A percentile compares a stretch with the other conserved stretches of the same genome.
Evolutionary conservation across 345 rosid genomes (phyloP).

Genomic region (Linum usitatissimum): DNA sequence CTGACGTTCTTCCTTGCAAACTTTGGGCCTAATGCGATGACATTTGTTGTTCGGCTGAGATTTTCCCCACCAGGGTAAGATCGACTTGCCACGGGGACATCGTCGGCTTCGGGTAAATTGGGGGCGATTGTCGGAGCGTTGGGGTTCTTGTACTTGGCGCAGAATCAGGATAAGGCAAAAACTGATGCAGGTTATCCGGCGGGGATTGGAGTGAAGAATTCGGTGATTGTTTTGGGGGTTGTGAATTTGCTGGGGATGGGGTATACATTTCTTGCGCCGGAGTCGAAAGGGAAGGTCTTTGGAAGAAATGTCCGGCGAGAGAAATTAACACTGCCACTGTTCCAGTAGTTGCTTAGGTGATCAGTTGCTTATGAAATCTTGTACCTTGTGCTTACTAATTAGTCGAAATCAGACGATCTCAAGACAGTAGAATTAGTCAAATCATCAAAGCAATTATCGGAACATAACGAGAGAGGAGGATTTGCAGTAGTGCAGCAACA

Average conservation of each 20-base stretch:
- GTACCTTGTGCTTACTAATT: too few relatives aligned
- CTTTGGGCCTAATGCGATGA: slow-evolving; percentile 1
- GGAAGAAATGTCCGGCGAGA: slow-evolving; percentile 3
- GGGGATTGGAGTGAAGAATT: slow-evolving; percentile 1
- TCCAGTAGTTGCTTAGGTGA: neutral
- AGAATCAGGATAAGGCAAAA: slow-evolving; percentile 3
- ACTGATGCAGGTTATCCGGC: neutral
- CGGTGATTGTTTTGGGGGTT: neutral
- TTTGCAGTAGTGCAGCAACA: too few relatives aligned
- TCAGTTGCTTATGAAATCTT: too few relatives aligned
- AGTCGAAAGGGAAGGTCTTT: slow-evolving; percentile 1
- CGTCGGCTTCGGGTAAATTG: neutral
- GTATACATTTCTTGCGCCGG: neutral
- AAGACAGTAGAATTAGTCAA: too few relatives aligned
- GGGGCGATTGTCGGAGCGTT: slow-evolving; percentile 1
- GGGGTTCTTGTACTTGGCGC: slow-evolving; percentile 5
- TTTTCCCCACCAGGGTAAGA: neutral
- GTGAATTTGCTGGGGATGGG: neutral
- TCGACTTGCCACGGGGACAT: slow-evolving; percentile 2
- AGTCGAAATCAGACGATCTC: too few relatives aligned
- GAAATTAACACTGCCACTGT: neutral
- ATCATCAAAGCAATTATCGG: too few relatives aligned
- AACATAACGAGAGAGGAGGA: too few relatives aligned
- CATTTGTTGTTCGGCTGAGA: neutral
- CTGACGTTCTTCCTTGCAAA: slow-evolving; percentile 4